phyloP scores from a whole-genome alignment of 108 stramenopile species.

The Stephanodiscus triporus region DNA sequence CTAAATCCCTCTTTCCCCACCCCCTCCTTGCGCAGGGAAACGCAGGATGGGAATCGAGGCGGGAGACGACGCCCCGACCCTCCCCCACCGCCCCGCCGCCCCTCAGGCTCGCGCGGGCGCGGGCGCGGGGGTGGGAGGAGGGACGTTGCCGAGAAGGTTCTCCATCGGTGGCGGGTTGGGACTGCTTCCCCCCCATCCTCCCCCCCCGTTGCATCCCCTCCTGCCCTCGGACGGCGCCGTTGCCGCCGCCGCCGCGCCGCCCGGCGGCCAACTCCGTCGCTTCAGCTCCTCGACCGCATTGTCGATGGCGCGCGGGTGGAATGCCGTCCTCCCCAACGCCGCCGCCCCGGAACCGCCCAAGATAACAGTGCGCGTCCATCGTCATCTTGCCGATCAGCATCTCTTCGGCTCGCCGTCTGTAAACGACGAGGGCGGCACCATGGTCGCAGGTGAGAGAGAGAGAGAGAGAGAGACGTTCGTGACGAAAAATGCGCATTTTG shows the following conservation, averaged over 20 bases:
- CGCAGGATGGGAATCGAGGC: conserved; percentile 14
- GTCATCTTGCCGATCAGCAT: conserved; percentile 82
- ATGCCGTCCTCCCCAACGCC: neutral
- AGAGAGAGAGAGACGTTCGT: too few relatives aligned
- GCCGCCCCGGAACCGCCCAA: conserved; percentile 38
- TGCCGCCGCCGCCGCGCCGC: too few relatives aligned
- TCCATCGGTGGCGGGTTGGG: neutral
- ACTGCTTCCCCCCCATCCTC: too few relatives aligned
- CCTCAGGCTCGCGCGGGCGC: neutral
- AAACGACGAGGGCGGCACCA: conserved; percentile 57
- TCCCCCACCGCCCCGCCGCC: conserved; percentile 3
- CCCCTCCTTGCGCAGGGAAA: neutral
- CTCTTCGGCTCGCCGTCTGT: conserved; percentile 50
- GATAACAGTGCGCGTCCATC: conserved; percentile 64
- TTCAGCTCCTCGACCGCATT: neutral
- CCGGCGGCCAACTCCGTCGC: neutral
- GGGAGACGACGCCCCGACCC: neutral
- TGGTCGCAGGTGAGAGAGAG: conserved; percentile 53
- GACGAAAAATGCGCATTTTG: too few relatives aligned
- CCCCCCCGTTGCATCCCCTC: neutral
- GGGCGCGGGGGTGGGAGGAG: too few relatives aligned
- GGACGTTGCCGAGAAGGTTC: neutral
- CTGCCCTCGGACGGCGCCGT: neutral
- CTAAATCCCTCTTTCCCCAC: neutral
- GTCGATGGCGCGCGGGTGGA: too few relatives aligned